phyloP scores from a whole-genome alignment of 495 filamentous ascomycete genomes.

The Thozetella sp. region DNA sequence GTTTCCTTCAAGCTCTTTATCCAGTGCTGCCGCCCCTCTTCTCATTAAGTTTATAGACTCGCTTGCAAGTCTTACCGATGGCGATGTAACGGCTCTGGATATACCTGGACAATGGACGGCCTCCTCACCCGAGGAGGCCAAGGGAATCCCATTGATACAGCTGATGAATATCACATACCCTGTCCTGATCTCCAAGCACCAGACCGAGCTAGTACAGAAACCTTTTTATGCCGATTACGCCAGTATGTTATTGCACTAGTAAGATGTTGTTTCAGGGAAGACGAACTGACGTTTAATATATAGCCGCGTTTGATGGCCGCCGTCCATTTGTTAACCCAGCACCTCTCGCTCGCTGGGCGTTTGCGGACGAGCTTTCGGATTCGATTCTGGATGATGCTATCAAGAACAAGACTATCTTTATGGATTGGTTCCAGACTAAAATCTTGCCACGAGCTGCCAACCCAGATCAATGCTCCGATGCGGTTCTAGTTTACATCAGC shows the following conservation, averaged over 20 bases:
- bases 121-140: slow-evolving; percentile 30
- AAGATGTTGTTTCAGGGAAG: neutral
- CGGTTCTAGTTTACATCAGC: slow-evolving; percentile 34
- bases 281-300: neutral
- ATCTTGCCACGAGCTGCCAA: slow-evolving; percentile 40
- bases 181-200: slow-evolving; percentile 50
- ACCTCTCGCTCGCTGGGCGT: slow-evolving; percentile 58
- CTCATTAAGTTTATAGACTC: slow-evolving; percentile 36
- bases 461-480: slow-evolving; percentile 28
- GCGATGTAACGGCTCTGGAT: slow-evolving; percentile 33
- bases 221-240: slow-evolving; percentile 58
- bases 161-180: slow-evolving; percentile 50
- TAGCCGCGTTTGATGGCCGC: slow-evolving; percentile 42
- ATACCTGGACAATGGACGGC: slow-evolving; percentile 35
- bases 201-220: slow-evolving; percentile 45
- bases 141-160: slow-evolving; percentile 13
- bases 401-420: slow-evolving; percentile 51
- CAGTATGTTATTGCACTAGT: slow-evolving; percentile 3
- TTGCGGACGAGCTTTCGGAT: slow-evolving; percentile 43
- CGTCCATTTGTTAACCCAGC: slow-evolving; percentile 56
- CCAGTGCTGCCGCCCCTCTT: slow-evolving; percentile 29
- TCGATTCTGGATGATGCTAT: slow-evolving; percentile 35
- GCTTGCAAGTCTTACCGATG: slow-evolving; percentile 38
- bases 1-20: slow-evolving; percentile 26
- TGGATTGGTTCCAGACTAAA: slow-evolving; percentile 50